A percentile compares a stretch with the other conserved stretches of the same genome.
phyloP scores from a whole-genome alignment of 352 stramenopile species.

The Blastocystis sp. region DNA sequence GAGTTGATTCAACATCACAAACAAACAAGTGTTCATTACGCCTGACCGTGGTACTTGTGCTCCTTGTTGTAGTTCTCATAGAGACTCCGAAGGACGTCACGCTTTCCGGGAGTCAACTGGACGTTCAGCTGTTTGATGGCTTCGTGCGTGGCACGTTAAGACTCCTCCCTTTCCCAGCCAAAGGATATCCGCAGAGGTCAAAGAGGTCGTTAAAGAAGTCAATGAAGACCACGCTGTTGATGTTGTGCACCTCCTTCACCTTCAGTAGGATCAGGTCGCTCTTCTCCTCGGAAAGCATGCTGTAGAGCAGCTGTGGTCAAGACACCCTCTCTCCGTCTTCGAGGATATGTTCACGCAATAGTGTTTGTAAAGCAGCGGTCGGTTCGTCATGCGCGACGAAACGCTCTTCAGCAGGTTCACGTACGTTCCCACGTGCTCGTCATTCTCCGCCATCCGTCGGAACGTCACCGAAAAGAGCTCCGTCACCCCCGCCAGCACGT shows the following conservation, averaged over 20 bases:
- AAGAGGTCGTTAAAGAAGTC: conserved; percentile 47
- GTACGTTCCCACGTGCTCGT: background rate
- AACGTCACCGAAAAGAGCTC: conserved; percentile 19
- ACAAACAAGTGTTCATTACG: background rate
- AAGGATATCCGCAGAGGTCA: conserved; percentile 50
- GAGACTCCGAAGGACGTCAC: conserved; percentile 5
- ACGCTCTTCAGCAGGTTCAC: conserved; percentile 24
- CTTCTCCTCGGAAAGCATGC: conserved; percentile 27
- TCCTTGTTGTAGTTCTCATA: conserved; percentile 51
- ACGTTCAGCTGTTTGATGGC: conserved; percentile 43
- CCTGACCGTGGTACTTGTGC: conserved; percentile 24
- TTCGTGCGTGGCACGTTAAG: background rate
- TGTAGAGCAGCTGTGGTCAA: conserved; percentile 22
- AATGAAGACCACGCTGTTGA: conserved; percentile 48
- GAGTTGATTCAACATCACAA: background rate
- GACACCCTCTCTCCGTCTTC: background rate
- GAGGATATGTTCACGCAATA: conserved; percentile 42
- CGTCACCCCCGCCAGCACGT: background rate
- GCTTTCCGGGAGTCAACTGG: conserved; percentile 4
- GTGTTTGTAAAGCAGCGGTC: conserved; percentile 15
- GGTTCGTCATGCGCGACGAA: background rate
- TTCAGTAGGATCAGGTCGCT: conserved; percentile 41
- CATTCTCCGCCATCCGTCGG: background rate
- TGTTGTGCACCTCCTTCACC: background rate
- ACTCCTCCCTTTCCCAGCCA: background rate